Base-by-base conservation (phyloP, 2,329 filamentous ascomycete species). In the Chaetoscypha palmicola region DNA sequence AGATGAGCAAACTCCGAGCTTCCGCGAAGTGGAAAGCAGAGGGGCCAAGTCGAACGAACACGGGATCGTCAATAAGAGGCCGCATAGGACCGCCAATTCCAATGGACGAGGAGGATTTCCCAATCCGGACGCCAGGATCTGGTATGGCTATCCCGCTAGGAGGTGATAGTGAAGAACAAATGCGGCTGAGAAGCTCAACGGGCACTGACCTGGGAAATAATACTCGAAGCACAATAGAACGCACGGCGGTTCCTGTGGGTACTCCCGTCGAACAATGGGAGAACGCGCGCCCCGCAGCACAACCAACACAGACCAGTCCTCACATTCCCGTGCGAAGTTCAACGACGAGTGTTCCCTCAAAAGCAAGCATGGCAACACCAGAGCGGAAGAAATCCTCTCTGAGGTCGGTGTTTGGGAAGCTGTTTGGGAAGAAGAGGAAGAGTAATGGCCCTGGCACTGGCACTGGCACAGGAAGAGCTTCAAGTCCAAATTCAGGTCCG, bases 381-480 rank as follows among this genome's bases (percentile, higher is more conserved):
- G 68, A 71, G 40, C 64, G 74, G 47, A 80, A 79, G 52, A 79
- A 75, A 58, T 79, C 77, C 1, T 73, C 72, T 0, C 60, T 83
- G 39, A 73, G 72, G 41, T 67, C 68, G 14, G 75, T 76, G 0
- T 58, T 82, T 35, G 71, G 74, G 38, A 76, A 68, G 49, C 61
- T 83, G 8, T 80, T 83, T 58, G 73, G 76, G 11, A 71, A 74
- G 47, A 76, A 70, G 49, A 76, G 73, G 62, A 78, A 74, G 62
- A 58, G 28, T 28, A 24, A 53, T 31, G 61, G 57, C 11, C 47
- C 49, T 8, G 40, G 36, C 19, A 30, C 41, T 2, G 48, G 38
- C 38, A n/a, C n/a, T n/a, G n/a, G n/a, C n/a, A n/a, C n/a, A n/a
- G n/a, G n/a, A n/a, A n/a, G n/a, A n/a, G 44, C 38, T 17, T 41